Base-by-base conservation (phyloP, 257 asterid species). In the Solanum etuberosum region DNA sequence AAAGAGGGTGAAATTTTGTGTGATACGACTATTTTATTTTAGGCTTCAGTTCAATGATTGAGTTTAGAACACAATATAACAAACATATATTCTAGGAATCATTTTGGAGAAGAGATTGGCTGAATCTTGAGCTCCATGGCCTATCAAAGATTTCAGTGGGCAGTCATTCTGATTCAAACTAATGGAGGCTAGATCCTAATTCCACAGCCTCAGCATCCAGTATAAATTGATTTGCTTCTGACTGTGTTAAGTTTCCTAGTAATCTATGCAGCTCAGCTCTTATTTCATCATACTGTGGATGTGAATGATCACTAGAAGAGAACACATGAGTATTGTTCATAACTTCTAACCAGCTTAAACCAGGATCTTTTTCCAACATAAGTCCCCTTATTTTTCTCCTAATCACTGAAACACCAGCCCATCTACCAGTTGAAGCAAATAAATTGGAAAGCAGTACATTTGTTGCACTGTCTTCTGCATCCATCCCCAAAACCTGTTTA, bases 281-380 rank as follows among this genome's bases (percentile, higher is more conserved):
- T 54, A 92, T 43, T 42, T 93, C 97, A 43, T 74, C 86, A 51
- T 74, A 70, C 59, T 88, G 90, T 54, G 63, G 65, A 72, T 93
- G 93, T 2, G 92, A 87, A 84, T 87, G 91, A 90, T 94, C 98
- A 12, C 95, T 93, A 0, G 92, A 92, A 86, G 91, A 91, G 89
- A 95, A 96, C 34, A 91, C 92, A 14, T 91, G 92, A 21, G 92
- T 72, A 87, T 65, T 68, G 77, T 92, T 91, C 72, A 12, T 51
- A 6, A 90, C 90, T 89, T 94, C 95, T 84, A 92, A 91, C 97
- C 98, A 96, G 90, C 98, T 95, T 23, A 94, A 73, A 59, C 98
- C 99, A 0, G 95, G 96, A 18, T 94, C 95, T 87, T 93, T 96
- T 21, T 90, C 96, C 86, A 88, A 20, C 87, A 34, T 35, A 29